Percentiles rank a stretch among this genome's conserved stretches.
Evolutionary conservation across 2,329 filamentous ascomycete genomes (phyloP).

Genomic region (Fusarium fujikuroi): DNA sequence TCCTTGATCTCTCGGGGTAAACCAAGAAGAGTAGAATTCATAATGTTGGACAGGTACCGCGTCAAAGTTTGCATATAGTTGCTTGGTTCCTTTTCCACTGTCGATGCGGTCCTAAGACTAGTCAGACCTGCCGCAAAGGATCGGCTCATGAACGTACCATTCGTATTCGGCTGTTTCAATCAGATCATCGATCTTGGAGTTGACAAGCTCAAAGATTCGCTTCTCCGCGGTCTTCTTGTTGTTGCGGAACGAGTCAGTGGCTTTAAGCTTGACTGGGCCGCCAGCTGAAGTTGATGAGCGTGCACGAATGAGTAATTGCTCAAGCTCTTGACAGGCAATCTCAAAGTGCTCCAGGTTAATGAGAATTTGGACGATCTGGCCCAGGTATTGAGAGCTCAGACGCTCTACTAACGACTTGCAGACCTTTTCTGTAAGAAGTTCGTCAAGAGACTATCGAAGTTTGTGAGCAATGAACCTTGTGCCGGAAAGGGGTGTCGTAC

Average conservation of each 20-base stretch:
- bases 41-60: slow-evolving; percentile 92
- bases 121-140: slow-evolving; percentile 25
- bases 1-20: slow-evolving; percentile 97
- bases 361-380: slow-evolving; percentile 97
- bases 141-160: slow-evolving; percentile 65
- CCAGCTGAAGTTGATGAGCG: slow-evolving; percentile 84
- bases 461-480: background rate
- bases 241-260: slow-evolving; percentile 85
- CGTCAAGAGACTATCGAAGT: slow-evolving; percentile 81
- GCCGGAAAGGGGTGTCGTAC: slow-evolving; percentile 51
- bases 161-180: slow-evolving; percentile 98
- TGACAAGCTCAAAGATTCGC: slow-evolving; percentile 97
- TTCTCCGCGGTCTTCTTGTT: slow-evolving; percentile 98
- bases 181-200: slow-evolving; percentile 97
- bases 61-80: slow-evolving; percentile 97
- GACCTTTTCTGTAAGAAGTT: slow-evolving; percentile 91
- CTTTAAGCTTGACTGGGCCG: slow-evolving; percentile 80
- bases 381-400: slow-evolving; percentile 90
- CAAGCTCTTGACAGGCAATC: slow-evolving; percentile 88
- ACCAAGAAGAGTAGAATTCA: slow-evolving; percentile 92
- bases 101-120: slow-evolving; percentile 60
- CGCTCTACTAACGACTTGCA: slow-evolving; percentile 90
- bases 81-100: slow-evolving; percentile 76
- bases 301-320: slow-evolving; percentile 85
- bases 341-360: slow-evolving; percentile 99